Percentiles rank a stretch among this genome's conserved stretches.
Evolutionary conservation across 2,329 filamentous ascomycete species (phyloP).

Genomic region (Penicillium frequentans): DNA sequence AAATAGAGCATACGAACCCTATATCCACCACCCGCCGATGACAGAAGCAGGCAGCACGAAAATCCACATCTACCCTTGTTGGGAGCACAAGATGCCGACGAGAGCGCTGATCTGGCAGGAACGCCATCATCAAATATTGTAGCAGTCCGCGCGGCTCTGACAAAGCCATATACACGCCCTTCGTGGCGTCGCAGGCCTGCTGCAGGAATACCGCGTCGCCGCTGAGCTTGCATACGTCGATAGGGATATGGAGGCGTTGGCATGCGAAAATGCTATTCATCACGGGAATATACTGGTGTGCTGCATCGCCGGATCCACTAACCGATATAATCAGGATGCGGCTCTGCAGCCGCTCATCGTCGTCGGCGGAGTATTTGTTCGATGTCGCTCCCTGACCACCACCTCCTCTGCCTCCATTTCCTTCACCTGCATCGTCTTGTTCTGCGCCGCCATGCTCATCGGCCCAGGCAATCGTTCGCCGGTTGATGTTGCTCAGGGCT

Average conservation of each 20-base stretch:
- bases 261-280: conserved; percentile 99
- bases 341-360: conserved; percentile 59
- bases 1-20: conserved; percentile 95
- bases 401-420: conserved; percentile 25
- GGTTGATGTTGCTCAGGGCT: conserved; percentile 87
- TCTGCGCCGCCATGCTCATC: conserved; percentile 54
- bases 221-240: conserved; percentile 85
- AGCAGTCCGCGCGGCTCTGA: conserved; percentile 69
- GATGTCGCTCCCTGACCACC: conserved; percentile 22
- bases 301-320: conserved; percentile 82
- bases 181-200: conserved; percentile 77
- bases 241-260: conserved; percentile 80
- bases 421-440: conserved; percentile 35
- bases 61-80: conserved; percentile 85
- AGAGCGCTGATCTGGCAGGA: conserved; percentile 70
- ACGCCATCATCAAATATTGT: conserved; percentile 92
- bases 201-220: conserved; percentile 90
- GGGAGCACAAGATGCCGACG: conserved; percentile 71
- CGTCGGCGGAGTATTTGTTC: conserved; percentile 22
- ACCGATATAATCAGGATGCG: conserved; percentile 90
- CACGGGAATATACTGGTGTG: conserved; percentile 91
- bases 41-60: conserved; percentile 97
- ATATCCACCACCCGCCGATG: conserved; percentile 87
- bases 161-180: conserved; percentile 68
- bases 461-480: conserved; percentile 66